Percentiles rank a stretch among this genome's conserved stretches.
phyloP scores from a whole-genome alignment of 495 filamentous ascomycete species.

The Podospora anserina region DNA sequence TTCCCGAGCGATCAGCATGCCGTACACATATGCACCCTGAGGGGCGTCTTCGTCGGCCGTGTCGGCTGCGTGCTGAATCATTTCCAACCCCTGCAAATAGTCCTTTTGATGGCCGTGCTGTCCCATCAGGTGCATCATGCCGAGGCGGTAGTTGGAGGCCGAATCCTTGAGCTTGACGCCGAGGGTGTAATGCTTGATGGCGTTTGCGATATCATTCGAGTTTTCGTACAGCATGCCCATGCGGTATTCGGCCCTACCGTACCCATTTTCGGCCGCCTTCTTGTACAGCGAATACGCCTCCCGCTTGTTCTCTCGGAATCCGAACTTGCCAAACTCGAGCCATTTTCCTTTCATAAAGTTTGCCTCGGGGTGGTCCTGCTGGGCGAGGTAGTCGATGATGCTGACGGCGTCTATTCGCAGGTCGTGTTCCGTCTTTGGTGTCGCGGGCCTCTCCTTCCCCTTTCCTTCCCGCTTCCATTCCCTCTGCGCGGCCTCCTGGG shows the following conservation, averaged over 20 bases:
- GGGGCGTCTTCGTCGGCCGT: constrained; percentile 96
- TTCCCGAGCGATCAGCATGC: constrained; percentile 89
- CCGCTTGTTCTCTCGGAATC: constrained; percentile 81
- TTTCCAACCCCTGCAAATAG: constrained; percentile 69
- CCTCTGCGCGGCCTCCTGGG: constrained; percentile 63
- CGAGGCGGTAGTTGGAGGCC: constrained; percentile 89
- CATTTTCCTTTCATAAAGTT: constrained; percentile 95
- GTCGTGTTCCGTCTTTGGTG: constrained; percentile 83
- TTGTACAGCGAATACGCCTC: constrained; percentile 86
- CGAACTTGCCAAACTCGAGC: constrained; percentile 98
- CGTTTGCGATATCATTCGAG: constrained; percentile 85
- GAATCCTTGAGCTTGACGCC: constrained; percentile 79
- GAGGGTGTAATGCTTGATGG: constrained; percentile 79
- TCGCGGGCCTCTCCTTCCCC: constrained; percentile 63
- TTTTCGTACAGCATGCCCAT: constrained; percentile 98
- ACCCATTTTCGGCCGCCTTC: constrained; percentile 83
- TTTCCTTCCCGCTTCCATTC: constrained; percentile 57
- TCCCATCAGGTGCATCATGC: constrained; percentile 95
- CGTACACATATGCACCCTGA: constrained; percentile 94
- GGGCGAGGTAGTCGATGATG: constrained; percentile 82
- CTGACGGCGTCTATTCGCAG: constrained; percentile 84
- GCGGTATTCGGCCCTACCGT: constrained; percentile 89
- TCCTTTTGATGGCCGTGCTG: constrained; percentile 88
- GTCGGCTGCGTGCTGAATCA: constrained; percentile 77
- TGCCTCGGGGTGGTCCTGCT: constrained; percentile 89